These are phyloP conservation scores for Rubus parviflorus DNA, from an alignment of 306 rosid genomes.

Conservation along the genomic window DNA sequence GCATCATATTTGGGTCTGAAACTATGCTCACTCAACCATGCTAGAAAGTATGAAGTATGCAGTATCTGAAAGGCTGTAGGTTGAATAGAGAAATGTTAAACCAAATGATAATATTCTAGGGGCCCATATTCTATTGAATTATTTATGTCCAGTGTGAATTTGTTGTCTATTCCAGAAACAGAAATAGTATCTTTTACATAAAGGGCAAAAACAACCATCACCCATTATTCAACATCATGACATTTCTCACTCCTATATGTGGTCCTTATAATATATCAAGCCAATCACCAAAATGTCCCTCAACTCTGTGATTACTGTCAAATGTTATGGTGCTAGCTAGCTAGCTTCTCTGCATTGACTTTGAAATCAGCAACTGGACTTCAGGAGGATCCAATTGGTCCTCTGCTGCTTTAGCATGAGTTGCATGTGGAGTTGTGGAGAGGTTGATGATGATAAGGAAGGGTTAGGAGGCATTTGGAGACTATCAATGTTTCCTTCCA, in stretches of 20 bases:
- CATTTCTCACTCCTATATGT: not conserved
- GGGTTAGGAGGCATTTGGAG: not conserved
- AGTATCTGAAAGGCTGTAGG: not conserved
- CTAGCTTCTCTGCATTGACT: constrained; percentile 1
- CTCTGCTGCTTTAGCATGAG: not conserved
- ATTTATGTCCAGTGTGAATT: not conserved
- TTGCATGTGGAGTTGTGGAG: too few relatives aligned
- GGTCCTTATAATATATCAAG: constrained; percentile 3
- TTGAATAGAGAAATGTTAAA: not conserved
- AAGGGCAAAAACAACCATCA: not conserved
- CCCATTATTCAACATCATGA: constrained; percentile 12
- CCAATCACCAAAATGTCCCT: not conserved
- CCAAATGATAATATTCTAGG: not conserved
- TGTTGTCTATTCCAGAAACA: constrained; percentile 17
- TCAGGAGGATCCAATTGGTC: not conserved
- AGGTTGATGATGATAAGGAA: not conserved
- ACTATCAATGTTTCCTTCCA: not conserved
- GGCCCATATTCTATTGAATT: not conserved
- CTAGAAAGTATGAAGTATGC: not conserved
- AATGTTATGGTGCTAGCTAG: too few relatives aligned
- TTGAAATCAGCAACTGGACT: not conserved
- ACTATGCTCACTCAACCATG: not conserved
- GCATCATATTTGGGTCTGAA: not conserved
- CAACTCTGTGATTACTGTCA: not conserved
- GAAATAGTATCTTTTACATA: constrained; percentile 2